phyloP scores from a whole-genome alignment of 2,329 filamentous ascomycete species.

The Phyllosticta citribraziliensis region DNA sequence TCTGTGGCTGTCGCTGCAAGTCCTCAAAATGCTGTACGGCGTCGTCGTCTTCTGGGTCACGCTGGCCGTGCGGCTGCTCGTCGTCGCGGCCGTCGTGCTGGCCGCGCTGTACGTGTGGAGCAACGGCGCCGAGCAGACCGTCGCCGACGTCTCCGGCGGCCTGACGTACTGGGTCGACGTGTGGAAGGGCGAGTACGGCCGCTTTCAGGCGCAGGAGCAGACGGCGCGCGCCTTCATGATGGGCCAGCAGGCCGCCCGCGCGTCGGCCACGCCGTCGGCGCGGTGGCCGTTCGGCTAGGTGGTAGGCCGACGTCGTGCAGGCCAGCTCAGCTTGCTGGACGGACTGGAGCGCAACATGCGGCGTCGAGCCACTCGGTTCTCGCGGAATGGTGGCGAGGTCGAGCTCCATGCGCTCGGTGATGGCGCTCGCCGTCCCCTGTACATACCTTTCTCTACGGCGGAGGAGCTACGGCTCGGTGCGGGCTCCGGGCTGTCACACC shows the following conservation, averaged over 20 bases:
- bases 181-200: slow-evolving; percentile 4
- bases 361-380: too few species aligned
- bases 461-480: too few species aligned
- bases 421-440: too few species aligned
- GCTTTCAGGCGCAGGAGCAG: slow-evolving; percentile 5
- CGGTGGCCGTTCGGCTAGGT: neutral
- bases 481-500: too few species aligned
- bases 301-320: too few species aligned
- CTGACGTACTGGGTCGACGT: slow-evolving; percentile 2
- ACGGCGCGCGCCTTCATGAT: neutral
- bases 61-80: slow-evolving; percentile 51
- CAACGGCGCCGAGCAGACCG: slow-evolving; percentile 55
- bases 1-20: slow-evolving; percentile 53
- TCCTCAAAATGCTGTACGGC: slow-evolving; percentile 60
- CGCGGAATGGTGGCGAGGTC: too few species aligned
- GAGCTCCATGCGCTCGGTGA: too few species aligned
- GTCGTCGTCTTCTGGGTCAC: slow-evolving; percentile 68
- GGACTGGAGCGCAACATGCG: too few species aligned
- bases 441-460: too few species aligned
- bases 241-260: neutral
- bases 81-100: slow-evolving; percentile 53
- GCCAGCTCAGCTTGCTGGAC: too few species aligned
- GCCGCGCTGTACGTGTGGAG: slow-evolving; percentile 47
- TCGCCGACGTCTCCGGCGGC: slow-evolving; percentile 42
- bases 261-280: neutral